These are phyloP conservation scores for Blastomyces gilchristii DNA, from an alignment of 2,329 filamentous ascomycete species.

Conservation along the genomic window DNA sequence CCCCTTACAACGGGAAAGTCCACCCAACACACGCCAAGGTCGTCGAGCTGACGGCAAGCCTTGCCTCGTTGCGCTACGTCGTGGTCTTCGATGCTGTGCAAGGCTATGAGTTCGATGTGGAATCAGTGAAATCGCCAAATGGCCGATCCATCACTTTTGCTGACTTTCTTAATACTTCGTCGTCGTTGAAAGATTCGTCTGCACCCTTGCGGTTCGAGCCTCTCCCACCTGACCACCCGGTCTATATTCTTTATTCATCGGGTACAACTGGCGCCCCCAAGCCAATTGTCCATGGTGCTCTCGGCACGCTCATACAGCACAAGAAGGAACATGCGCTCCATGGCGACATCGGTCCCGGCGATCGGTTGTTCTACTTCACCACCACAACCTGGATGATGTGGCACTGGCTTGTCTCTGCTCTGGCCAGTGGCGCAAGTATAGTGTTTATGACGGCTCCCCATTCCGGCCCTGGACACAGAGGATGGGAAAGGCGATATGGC, in stretches of 20 bases:
- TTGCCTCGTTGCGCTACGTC: conserved; percentile 58
- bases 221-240: conserved; percentile 71
- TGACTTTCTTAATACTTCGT: conserved; percentile 34
- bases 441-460: conserved; percentile 82
- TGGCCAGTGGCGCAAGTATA: conserved; percentile 72
- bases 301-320: conserved; percentile 87
- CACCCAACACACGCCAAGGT: conserved; percentile 75
- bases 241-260: conserved; percentile 89
- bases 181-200: conserved; percentile 30
- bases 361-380: conserved; percentile 83
- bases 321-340: conserved; percentile 94
- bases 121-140: conserved; percentile 25
- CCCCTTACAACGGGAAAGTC: conserved; percentile 81
- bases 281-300: conserved; percentile 83
- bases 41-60: conserved; percentile 57
- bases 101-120: conserved; percentile 28
- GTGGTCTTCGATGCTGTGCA: conserved; percentile 62
- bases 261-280: conserved; percentile 84
- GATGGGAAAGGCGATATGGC: conserved; percentile 60
- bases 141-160: conserved; percentile 35
- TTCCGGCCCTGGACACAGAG: conserved; percentile 58
- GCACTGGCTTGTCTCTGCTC: conserved; percentile 87
- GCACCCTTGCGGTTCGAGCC: conserved; percentile 56
- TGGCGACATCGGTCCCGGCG: conserved; percentile 62
- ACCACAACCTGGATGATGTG: conserved; percentile 99